Evolutionary conservation across 345 rosid species (phyloP).

Genomic region (Eucalyptus urophylla): DNA sequence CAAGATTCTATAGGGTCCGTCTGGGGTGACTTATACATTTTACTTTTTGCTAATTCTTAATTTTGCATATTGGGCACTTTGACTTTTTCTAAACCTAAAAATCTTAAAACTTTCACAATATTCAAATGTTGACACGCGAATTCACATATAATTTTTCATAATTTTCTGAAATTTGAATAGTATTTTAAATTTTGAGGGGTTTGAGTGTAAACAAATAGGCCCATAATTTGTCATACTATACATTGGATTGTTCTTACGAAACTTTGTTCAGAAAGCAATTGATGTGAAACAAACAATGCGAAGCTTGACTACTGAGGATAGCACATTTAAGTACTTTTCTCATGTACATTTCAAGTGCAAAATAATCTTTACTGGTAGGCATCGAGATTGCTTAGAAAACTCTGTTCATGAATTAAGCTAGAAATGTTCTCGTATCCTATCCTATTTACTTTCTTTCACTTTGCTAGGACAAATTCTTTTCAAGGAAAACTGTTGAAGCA

Average conservation of each 20-base stretch:
- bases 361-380: background rate
- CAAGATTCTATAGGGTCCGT: background rate
- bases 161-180: background rate
- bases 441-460: background rate
- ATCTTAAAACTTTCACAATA: background rate
- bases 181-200: background rate
- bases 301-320: background rate
- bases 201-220: background rate
- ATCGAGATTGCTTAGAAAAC: background rate
- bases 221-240: background rate
- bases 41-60: background rate
- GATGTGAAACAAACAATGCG: background rate
- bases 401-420: background rate
- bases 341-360: background rate
- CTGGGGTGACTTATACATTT: background rate
- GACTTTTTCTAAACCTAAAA: background rate
- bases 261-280: background rate
- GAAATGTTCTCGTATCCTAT: background rate
- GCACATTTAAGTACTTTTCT: background rate
- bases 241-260: background rate
- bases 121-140: background rate
- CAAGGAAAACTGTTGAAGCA: conserved; percentile 78
- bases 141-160: background rate
- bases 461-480: conserved; percentile 54
- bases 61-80: background rate